Percentiles rank a stretch among this genome's conserved stretches.
phyloP scores from a whole-genome alignment of 2,329 filamentous ascomycete species.

The Colletotrichum tropicicola region DNA sequence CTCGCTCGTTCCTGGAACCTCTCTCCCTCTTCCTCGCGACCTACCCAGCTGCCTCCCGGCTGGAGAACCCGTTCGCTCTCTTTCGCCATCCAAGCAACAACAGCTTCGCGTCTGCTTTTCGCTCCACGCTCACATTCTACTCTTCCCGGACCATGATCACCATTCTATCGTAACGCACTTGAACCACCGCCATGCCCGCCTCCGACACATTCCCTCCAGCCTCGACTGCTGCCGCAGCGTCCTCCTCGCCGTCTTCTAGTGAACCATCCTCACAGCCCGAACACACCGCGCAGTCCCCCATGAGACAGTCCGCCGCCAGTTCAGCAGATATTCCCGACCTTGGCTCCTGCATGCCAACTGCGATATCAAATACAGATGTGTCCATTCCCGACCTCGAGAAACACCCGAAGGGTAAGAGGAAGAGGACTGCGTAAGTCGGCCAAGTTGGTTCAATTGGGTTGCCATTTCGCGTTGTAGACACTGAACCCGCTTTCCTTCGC shows the following conservation, averaged over 20 bases:
- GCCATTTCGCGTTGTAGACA: not conserved
- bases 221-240: constrained; percentile 1
- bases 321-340: not conserved
- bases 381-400: constrained; percentile 41
- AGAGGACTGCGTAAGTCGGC: constrained; percentile 69
- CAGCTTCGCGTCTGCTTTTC: too few relatives aligned
- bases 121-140: not conserved
- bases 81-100: too few relatives aligned
- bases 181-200: constrained; percentile 12
- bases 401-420: constrained; percentile 69
- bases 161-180: not conserved
- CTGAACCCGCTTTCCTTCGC: constrained; percentile 7
- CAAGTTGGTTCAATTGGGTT: not conserved
- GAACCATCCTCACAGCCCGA: constrained; percentile 4
- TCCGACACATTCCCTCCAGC: constrained; percentile 5
- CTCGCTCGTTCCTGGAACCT: constrained; percentile 22
- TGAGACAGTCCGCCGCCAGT: not conserved
- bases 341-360: not conserved
- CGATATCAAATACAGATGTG: constrained; percentile 4
- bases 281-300: not conserved
- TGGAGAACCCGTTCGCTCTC: too few relatives aligned
- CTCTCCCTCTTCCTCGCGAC: constrained; percentile 10
- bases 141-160: constrained; percentile 13
- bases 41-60: not conserved
- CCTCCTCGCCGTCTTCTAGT: constrained; percentile 7